Percentiles rank a stretch among this genome's conserved stretches.
Evolutionary conservation across 2,329 filamentous ascomycete species (phyloP).

Genomic region (Fusarium phyllophilum): DNA sequence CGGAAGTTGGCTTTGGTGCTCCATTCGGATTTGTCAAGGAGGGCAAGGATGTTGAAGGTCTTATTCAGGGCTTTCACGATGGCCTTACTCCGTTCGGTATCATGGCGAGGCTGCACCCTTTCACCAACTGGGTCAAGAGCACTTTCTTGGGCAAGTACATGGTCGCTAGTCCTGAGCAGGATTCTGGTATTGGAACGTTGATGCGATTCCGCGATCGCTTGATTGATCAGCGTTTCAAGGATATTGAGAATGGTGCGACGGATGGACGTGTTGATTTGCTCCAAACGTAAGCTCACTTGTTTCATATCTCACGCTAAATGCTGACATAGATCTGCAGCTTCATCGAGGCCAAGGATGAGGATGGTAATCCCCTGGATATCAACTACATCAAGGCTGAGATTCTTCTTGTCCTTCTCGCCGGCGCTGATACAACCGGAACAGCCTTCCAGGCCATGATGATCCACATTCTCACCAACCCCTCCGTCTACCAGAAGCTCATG

Average conservation of each 20-base stretch:
- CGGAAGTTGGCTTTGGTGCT: conserved; percentile 56
- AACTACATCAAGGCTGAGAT: conserved; percentile 38
- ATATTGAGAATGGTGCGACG: conserved; percentile 58
- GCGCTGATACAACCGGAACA: conserved; percentile 60
- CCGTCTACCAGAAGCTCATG: conserved; percentile 34
- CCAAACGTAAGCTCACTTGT: conserved; percentile 53
- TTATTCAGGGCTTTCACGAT: conserved; percentile 48
- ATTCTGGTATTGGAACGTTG: conserved; percentile 64
- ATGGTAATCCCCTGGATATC: conserved; percentile 19
- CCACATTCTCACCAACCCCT: conserved; percentile 31
- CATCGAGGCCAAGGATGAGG: conserved; percentile 24
- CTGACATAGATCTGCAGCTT: not conserved
- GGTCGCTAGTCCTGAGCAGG: conserved; percentile 55
- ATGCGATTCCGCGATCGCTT: conserved; percentile 68
- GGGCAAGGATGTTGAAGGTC: conserved; percentile 56
- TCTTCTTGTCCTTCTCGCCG: conserved; percentile 47
- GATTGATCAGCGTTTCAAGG: conserved; percentile 58
- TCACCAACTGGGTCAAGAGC: conserved; percentile 29
- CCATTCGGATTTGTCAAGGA: conserved; percentile 57
- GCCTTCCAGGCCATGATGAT: conserved; percentile 55
- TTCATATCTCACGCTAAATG: fast-evolving
- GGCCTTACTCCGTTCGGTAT: conserved; percentile 29
- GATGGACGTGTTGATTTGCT: conserved; percentile 58
- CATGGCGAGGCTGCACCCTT: conserved; percentile 57
- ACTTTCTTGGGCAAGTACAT: conserved; percentile 36